A percentile compares a stretch with the other conserved stretches of the same genome.
phyloP scores from a whole-genome alignment of 2,329 filamentous ascomycete species.

The Phialemoniopsis sp. region DNA sequence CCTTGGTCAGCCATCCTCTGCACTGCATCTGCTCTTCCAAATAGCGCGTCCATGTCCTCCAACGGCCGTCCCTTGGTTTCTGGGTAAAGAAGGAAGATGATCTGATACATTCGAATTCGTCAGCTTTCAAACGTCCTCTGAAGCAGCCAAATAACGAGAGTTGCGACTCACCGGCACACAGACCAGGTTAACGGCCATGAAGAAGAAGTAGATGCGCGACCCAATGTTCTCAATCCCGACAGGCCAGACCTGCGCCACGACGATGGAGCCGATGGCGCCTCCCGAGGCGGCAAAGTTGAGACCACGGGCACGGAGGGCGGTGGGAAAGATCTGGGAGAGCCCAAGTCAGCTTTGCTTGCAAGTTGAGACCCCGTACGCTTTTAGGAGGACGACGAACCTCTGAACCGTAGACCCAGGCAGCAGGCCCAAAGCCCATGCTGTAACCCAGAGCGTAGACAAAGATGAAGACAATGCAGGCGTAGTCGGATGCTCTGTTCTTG shows the following conservation, averaged over 20 bases:
- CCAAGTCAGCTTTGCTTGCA: background rate
- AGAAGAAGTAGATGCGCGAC: slow-evolving; percentile 52
- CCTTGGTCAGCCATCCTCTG: slow-evolving; percentile 6
- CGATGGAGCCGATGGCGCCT: slow-evolving; percentile 50
- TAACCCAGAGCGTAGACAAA: slow-evolving; percentile 57
- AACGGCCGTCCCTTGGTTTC: slow-evolving; percentile 36
- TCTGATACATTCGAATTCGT: slow-evolving; percentile 15
- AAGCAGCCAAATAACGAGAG: background rate
- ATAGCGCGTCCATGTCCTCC: slow-evolving; percentile 41
- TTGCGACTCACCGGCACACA: slow-evolving; percentile 36
- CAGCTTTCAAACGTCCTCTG: too few species aligned
- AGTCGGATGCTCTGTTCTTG: slow-evolving; percentile 40
- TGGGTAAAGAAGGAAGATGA: slow-evolving; percentile 36
- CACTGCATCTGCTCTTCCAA: slow-evolving; percentile 15
- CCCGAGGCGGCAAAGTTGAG: slow-evolving; percentile 51
- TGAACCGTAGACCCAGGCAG: slow-evolving; percentile 55
- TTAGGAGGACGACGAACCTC: too few species aligned
- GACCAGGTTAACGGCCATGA: slow-evolving; percentile 46
- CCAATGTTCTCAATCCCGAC: slow-evolving; percentile 46
- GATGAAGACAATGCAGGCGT: slow-evolving; percentile 48
- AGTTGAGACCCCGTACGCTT: too few species aligned
- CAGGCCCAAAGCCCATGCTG: slow-evolving; percentile 52
- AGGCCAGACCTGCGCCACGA: slow-evolving; percentile 52
- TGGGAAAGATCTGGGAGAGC: slow-evolving; percentile 46
- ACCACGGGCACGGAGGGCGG: slow-evolving; percentile 49